Evolutionary conservation across 306 rosid species (phyloP), one percentile per base, ranked within the genome.

Genomic region (Vigna hirtella): DNA sequence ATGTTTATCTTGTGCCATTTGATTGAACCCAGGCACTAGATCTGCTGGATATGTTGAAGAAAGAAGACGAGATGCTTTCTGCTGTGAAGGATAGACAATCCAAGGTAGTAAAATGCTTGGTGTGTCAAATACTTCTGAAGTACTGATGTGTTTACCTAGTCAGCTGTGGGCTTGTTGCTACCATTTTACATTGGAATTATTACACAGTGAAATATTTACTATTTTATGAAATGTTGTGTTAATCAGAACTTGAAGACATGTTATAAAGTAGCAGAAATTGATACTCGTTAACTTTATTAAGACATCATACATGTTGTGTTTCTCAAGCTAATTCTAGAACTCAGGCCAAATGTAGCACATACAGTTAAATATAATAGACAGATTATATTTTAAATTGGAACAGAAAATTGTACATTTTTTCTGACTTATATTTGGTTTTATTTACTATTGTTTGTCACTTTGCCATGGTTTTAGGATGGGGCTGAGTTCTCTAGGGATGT

Each of bases 61-160:
- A 86, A 83, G 99, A 96, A 80, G 97, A 93, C 40, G 98, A 93
- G 73, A 88, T 96, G 91, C 92, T 96, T 68, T 81, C 87, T 59
- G 90, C 95, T 26, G 79, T 93, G 24, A 93, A 91, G 86, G 93
- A 91, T 66, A 93, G 74, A 79, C 89, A 85, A 73, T 86, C 87
- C 20, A 87, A 93, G 99, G 99, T 92, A 87, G 34, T 72, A 78
- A 70, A 50, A 63, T 38, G 36, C 53, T 66, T 65, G 61, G 61
- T 61, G 79, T 70, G 22, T 55, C 11, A 32, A 52, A 82, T 78
- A 26, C 57, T 64, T 66, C 34, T 51, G 24, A 47, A 61, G 51
- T 50, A 50, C 48, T 43, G 17, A 51, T 72, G 20, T 56, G 7
- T 17, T 7, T 74, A 9, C 28, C 63, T 63, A 67, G 67, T 76